Conservation (phyloP, 495 filamentous ascomycete species). For the Aspergillus conjunctus region DNA sequence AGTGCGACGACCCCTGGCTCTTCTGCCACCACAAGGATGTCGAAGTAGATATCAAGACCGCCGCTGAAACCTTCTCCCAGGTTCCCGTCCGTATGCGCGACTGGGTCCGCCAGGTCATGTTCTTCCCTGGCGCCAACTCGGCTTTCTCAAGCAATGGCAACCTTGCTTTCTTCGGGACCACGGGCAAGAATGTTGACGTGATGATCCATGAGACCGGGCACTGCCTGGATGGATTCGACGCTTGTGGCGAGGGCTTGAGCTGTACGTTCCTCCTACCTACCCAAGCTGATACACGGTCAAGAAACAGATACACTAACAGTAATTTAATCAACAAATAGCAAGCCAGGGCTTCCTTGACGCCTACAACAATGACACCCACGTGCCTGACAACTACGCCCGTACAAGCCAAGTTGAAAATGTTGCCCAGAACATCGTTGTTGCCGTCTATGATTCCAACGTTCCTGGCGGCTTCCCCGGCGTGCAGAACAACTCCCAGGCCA, state of each 20-base stretch:
- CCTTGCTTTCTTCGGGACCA: constrained; percentile 15
- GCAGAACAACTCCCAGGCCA: background rate
- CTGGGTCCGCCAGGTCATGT: constrained; percentile 15
- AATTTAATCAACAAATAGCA: background rate
- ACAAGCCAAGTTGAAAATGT: constrained; percentile 15
- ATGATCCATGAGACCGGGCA: constrained; percentile 9
- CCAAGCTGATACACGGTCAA: background rate
- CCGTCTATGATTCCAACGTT: constrained; percentile 10
- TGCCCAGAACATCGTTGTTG: constrained; percentile 12
- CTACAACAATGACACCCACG: constrained; percentile 11
- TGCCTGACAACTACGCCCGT: constrained; percentile 15
- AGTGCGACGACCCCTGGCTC: constrained; percentile 11
- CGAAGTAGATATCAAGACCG: background rate
- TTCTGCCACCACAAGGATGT: constrained; percentile 14
- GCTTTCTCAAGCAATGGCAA: constrained; percentile 14
- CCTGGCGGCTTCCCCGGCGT: constrained; percentile 14
- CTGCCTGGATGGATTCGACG: constrained; percentile 6
- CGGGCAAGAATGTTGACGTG: constrained; percentile 10
- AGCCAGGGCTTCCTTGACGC: constrained; percentile 7
- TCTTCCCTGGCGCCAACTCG: constrained; percentile 8
- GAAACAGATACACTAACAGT: no score
- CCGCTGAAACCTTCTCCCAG: constrained; percentile 5
- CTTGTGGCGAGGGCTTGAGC: constrained; percentile 2
- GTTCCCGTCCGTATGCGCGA: constrained; percentile 4
- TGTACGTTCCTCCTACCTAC: constrained; percentile 3